phyloP scores from a whole-genome alignment of 169 alveolate genomes.

The Plasmodium gaboni region DNA sequence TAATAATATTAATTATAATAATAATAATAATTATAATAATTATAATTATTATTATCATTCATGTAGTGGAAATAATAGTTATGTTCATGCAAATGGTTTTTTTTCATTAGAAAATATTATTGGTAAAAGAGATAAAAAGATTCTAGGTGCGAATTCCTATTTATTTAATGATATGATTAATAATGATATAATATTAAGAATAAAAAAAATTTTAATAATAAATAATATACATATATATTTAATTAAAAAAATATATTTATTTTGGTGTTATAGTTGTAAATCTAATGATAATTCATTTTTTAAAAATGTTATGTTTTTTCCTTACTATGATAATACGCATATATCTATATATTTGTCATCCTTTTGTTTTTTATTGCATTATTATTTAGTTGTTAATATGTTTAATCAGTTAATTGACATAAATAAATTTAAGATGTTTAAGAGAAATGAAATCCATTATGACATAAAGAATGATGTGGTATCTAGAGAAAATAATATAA shows the following conservation, averaged over 20 bases:
- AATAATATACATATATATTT: slow-evolving; percentile 59
- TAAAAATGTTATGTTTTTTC: slow-evolving; percentile 29
- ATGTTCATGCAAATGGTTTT: neutral
- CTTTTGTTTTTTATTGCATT: slow-evolving; percentile 41
- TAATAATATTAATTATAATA: neutral
- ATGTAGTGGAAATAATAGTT: neutral
- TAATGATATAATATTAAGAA: slow-evolving; percentile 17
- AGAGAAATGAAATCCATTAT: too few species aligned
- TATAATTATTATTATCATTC: neutral
- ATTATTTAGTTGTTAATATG: slow-evolving; percentile 44
- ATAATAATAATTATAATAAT: neutral
- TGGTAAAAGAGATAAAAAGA: slow-evolving; percentile 14
- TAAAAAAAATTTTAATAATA: slow-evolving; percentile 31
- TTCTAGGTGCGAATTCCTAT: neutral
- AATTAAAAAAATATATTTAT: slow-evolving; percentile 40
- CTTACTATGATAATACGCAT: slow-evolving; percentile 45
- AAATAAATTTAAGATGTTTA: neutral
- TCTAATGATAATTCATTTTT: slow-evolving; percentile 25
- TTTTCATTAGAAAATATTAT: slow-evolving; percentile 25
- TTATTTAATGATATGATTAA: slow-evolving; percentile 5
- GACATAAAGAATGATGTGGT: too few species aligned
- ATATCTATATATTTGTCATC: slow-evolving; percentile 47
- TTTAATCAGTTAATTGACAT: slow-evolving; percentile 38
- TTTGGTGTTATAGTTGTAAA: slow-evolving; percentile 38
- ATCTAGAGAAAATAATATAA: too few species aligned